Conservation (phyloP, 768 basidiomycete genomes). For the Wakefieldia striispora region DNA sequence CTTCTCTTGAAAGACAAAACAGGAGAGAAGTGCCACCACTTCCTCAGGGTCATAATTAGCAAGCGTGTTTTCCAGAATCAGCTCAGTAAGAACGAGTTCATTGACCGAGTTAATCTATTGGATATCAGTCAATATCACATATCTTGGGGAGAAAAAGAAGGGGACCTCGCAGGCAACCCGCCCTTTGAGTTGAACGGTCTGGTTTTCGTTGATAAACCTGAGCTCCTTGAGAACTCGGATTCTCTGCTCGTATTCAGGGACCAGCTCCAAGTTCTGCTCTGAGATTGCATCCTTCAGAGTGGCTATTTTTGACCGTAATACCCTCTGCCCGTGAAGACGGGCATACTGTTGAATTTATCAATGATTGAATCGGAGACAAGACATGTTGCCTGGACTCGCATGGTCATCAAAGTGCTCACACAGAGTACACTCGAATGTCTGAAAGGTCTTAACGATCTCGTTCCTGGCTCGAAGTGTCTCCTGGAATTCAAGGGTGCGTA, state of each 20-base stretch:
- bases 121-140: conserved; percentile 1
- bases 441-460: conserved; percentile 42
- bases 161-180: conserved; percentile 95
- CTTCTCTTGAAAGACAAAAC: conserved; percentile 98
- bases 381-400: conserved; percentile 45
- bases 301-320: conserved; percentile 71
- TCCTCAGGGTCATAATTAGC: conserved; percentile 92
- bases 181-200: conserved; percentile 93
- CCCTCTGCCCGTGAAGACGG: conserved; percentile 70
- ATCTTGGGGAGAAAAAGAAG: neutral
- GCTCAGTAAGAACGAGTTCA: conserved; percentile 92
- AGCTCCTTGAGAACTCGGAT: conserved; percentile 88
- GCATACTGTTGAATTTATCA: conserved; percentile 55
- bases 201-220: conserved; percentile 93
- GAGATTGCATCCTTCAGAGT: conserved; percentile 82
- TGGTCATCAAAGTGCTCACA: conserved; percentile 74
- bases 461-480: conserved; percentile 68
- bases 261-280: conserved; percentile 93
- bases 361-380: conserved; percentile 2
- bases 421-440: conserved; percentile 45
- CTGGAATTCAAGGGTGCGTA: conserved; percentile 89
- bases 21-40: conserved; percentile 92
- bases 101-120: conserved; percentile 95
- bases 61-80: conserved; percentile 94
- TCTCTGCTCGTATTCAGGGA: conserved; percentile 96